Base-by-base conservation (phyloP, 2,329 filamentous ascomycete species). In the Lachnellula cervina region DNA sequence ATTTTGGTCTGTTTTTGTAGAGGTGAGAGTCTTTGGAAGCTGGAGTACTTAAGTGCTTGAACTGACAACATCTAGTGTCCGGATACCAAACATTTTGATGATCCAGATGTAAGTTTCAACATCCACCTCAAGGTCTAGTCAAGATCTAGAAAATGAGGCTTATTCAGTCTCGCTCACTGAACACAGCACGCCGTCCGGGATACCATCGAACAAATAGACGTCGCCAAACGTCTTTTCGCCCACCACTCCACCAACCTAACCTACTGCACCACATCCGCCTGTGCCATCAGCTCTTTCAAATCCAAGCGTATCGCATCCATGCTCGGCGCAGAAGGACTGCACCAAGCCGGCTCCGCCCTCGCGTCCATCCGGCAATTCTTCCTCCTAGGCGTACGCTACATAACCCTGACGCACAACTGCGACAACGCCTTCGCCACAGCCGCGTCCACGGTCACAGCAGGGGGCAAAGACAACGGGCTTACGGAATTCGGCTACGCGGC, bases 381-480 rank as follows among this genome's bases (percentile, higher is more conserved):
- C 65, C 69, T 74, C 3, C 74, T 87, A 2, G 85, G 84, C 1
- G 83, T 86, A 0, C 77, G 83, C 40, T 88, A 88, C 59, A 79
- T 81, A 14, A 88, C 84, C 0, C 70, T 87, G n/a, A 87, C 82
- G 6, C 85, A 85, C 72, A 86, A 84, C 63, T 88, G 85, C 68
- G 82, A 88, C 69, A 88, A 87, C 64, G 75, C 73, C 28, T 88
- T 83, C 67, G 83, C 83, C 17, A 65, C 63, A 50, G 60, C 60
- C 5, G 57, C 57, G 13, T 52, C 53, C 17, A 54, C 53, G 14
- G 58, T 60, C 5, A 48, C 53, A 19, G 55, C 53, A 6, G 58
- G 54, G 34, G 63, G 61, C n/a, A 40, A 54, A 28, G 59, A 62
- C 34, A 66, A 72, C 16, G 84, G 84, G 5, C 72, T 88, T 8